A percentile compares a stretch with the other conserved stretches of the same genome.
Evolutionary conservation across 352 stramenopile genomes (phyloP).

Genomic region (Globisporangium abappressorium): DNA sequence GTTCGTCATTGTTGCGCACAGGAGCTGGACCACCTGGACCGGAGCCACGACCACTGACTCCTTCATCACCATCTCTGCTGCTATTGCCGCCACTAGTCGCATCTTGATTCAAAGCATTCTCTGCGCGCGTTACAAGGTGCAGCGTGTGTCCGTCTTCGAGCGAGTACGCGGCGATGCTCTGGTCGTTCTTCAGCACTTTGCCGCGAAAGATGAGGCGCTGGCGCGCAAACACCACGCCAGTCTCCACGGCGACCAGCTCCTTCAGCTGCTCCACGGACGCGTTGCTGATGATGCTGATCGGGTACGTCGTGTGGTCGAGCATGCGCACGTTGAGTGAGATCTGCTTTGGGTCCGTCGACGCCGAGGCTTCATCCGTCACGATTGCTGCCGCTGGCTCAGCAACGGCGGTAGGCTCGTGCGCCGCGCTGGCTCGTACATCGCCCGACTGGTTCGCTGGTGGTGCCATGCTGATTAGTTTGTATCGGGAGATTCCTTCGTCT

Average conservation of each 20-base stretch:
- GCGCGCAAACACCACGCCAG: slow-evolving; percentile 63
- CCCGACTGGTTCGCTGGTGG: not conserved
- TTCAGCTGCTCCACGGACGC: slow-evolving; percentile 80
- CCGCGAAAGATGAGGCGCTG: slow-evolving; percentile 86
- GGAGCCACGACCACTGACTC: not conserved
- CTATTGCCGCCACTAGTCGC: not conserved
- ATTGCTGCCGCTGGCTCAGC: not conserved
- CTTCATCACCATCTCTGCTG: not conserved
- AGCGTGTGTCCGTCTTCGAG: slow-evolving; percentile 82
- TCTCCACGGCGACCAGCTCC: slow-evolving; percentile 59
- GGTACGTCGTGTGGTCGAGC: slow-evolving; percentile 80
- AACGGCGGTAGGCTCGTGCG: not conserved
- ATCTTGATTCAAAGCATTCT: slow-evolving; percentile 10
- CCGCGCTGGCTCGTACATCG: not conserved
- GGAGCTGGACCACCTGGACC: not conserved
- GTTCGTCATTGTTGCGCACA: slow-evolving; percentile 62
- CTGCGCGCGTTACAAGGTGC: slow-evolving; percentile 69
- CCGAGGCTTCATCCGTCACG: slow-evolving; percentile 9
- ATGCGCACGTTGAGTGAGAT: slow-evolving; percentile 80
- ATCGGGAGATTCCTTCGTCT: too few species aligned
- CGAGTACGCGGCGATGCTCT: slow-evolving; percentile 65
- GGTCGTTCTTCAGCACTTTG: slow-evolving; percentile 86
- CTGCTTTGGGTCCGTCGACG: slow-evolving; percentile 14
- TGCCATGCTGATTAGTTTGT: not conserved
- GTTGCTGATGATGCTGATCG: slow-evolving; percentile 53